Conservation (phyloP, 768 basidiomycete genomes). For the Pleurotus tuoliensis region DNA sequence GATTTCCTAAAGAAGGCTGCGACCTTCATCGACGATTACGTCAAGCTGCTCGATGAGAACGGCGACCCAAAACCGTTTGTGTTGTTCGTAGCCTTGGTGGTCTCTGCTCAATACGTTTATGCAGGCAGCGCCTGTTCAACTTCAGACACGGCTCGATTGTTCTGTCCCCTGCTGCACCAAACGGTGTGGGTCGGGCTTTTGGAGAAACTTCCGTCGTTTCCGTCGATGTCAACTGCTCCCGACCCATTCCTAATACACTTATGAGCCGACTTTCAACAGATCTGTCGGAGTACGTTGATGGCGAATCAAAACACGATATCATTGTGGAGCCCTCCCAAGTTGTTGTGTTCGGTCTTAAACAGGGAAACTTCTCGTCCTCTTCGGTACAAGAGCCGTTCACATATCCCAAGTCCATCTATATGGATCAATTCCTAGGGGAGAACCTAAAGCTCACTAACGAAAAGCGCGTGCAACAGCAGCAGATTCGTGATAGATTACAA, state of each 20-base stretch:
- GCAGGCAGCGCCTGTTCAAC: slow-evolving; percentile 42
- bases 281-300: slow-evolving; percentile 29
- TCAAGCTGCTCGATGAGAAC: slow-evolving; percentile 35
- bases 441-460: slow-evolving; percentile 45
- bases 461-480: slow-evolving; percentile 31
- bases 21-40: slow-evolving; percentile 34
- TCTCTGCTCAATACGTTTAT: not conserved
- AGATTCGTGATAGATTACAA: slow-evolving; percentile 45
- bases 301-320: slow-evolving; percentile 42
- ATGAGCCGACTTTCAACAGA: slow-evolving; percentile 49
- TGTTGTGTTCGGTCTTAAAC: slow-evolving; percentile 35
- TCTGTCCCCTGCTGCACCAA: not conserved
- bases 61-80: no score
- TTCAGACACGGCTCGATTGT: slow-evolving; percentile 44
- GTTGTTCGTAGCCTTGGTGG: no score
- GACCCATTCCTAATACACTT: slow-evolving; percentile 48
- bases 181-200: slow-evolving; percentile 6
- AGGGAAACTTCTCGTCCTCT: slow-evolving; percentile 15
- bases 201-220: slow-evolving; percentile 45
- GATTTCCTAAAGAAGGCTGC: not conserved
- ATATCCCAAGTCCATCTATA: slow-evolving; percentile 63
- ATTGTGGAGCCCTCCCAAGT: slow-evolving; percentile 64
- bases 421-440: slow-evolving; percentile 67
- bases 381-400: slow-evolving; percentile 38
- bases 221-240: slow-evolving; percentile 42